Base-by-base conservation (phyloP, 331 rosid species). In the Cydonia oblonga region DNA sequence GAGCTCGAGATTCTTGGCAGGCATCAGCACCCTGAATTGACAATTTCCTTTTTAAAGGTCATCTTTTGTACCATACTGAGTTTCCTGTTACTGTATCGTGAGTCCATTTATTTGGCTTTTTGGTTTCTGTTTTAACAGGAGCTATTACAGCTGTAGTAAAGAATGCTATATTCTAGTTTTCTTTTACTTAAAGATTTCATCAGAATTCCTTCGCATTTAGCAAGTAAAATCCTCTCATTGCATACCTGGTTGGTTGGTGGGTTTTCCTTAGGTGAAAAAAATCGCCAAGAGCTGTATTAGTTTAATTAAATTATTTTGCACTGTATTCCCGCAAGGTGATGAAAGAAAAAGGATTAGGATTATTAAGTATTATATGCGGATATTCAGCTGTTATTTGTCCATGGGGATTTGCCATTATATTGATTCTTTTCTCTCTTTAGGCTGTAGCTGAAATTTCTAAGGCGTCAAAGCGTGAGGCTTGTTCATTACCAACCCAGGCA, bases 1-100 rank as follows among this genome's bases (percentile, higher is more conserved):
- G 98, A 93, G 69, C 98, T 93, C 20, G 98, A 93, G 86, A 89
- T 93, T 84, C 87, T 93, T 74, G 97, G 96, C 73, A 91, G 98
- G 86, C 87, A 89, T 81, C 96, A 86, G 40, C 98, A 89, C 79
- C 98, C 98, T 67, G 86, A 86, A 80, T 85, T 93, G 72, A 93
- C 96, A 5, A 44, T 83, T 65, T 95, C 97, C 11, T 91, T 93
- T 83, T 80, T 91, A 64, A 93, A 91, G 98, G 98, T 90, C 10
- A 29, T 22, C 29, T 64, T 53, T 20, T 68, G 49, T 40, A 12
- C 49, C 16, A 40, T 40, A 4, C 49, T 40, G 49, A 40, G 16
- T 40, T 40, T 40, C 49, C 49, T 12, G 49, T 53, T 73, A 59
- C 66, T 14, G 23, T 76, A 30, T 29, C 29, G 16, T 18, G 6